Evolutionary conservation across 2,329 filamentous ascomycete genomes (phyloP), one percentile per base, ranked within the genome.

Genomic region (Sclerotiophoma versabilis): DNA sequence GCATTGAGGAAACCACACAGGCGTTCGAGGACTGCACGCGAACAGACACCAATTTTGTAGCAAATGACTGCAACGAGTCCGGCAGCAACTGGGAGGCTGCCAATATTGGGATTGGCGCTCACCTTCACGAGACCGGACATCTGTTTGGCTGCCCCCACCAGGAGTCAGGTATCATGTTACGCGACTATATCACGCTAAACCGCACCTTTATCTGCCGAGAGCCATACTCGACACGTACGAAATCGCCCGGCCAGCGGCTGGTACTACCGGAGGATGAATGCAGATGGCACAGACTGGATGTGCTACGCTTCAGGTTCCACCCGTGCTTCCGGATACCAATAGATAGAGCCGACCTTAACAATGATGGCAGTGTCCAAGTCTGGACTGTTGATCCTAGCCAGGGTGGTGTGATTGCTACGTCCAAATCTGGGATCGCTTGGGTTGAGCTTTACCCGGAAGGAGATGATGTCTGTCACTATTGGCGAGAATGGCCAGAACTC

Each of bases 21-120:
- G 89, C 92, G 5, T 96, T 98, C 67, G 89, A 86, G 14, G 93
- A 98, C 75, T 96, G 92, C 74, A 96, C 93, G 2, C 86, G 88
- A 26, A 97, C 92, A 0, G 91, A 98, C 70, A 90, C 87, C 9
- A 84, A 86, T 32, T 84, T 84, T 64, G 87, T 96, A 30, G 89
- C 90, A 14, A 96, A 97, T 66, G 91, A 96, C 71, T 91, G 87
- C 73, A 89, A 90, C 64, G 91, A 96, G 62, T 88, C 88, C 6
- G 93, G 93, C 20, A 96, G 91, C 70, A 95, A 87, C 39, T 98
- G 93, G 93, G 93, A 98, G 73, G 87, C 92, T n/a, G 92, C 91
- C 22, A 96, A 93, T 65, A 89, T 96, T 57, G 93, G 93, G 25
- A 96, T 98, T 60, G 93, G 93, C 7, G 93, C 92, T 9, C 93